These are phyloP conservation scores for Stropharia rugosoannulata DNA, from an alignment of 768 basidiomycete genomes.

Conservation along the genomic window DNA sequence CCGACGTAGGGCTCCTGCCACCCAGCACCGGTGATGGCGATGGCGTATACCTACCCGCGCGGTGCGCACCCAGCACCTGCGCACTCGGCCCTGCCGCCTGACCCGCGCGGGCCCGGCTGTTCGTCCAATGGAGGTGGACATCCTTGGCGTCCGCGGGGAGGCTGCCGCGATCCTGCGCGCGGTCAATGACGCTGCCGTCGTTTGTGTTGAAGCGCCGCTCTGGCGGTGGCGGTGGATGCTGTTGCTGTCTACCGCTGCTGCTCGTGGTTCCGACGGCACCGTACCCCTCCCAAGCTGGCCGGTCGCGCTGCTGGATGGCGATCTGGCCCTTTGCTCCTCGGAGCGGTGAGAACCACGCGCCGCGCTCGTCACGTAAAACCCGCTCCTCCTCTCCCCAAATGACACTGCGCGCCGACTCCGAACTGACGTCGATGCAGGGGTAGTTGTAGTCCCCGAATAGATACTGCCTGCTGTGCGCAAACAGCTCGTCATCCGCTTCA, in stretches of 20 bases:
- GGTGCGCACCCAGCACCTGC: conserved; percentile 9
- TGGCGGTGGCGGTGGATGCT: conserved; percentile 14
- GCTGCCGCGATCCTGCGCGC: conserved; percentile 37
- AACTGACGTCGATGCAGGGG: conserved; percentile 85
- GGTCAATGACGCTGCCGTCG: conserved; percentile 41
- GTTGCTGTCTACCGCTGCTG: conserved; percentile 2
- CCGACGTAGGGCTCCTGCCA: conserved; percentile 11
- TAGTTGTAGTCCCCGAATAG: conserved; percentile 92
- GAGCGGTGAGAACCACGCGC: conserved; percentile 69
- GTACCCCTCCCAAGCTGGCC: conserved; percentile 53
- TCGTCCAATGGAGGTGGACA: conserved; percentile 49
- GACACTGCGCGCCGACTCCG: conserved; percentile 59
- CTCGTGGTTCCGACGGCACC: conserved; percentile 47
- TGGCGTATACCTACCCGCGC: conserved; percentile 12
- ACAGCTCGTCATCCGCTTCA: conserved; percentile 74
- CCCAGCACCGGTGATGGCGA: conserved; percentile 16
- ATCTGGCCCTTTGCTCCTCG: conserved; percentile 43
- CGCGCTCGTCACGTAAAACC: conserved; percentile 71
- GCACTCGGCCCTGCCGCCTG: conserved; percentile 23
- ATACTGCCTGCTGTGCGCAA: conserved; percentile 70
- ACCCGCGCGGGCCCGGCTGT: conserved; percentile 13
- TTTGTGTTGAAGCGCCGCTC: conserved; percentile 15
- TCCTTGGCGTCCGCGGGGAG: conserved; percentile 30
- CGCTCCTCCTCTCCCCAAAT: conserved; percentile 89
- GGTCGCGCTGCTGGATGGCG: conserved; percentile 34